Conservation (phyloP, 495 filamentous ascomycete species). For the Chlorociboria aeruginascens region DNA sequence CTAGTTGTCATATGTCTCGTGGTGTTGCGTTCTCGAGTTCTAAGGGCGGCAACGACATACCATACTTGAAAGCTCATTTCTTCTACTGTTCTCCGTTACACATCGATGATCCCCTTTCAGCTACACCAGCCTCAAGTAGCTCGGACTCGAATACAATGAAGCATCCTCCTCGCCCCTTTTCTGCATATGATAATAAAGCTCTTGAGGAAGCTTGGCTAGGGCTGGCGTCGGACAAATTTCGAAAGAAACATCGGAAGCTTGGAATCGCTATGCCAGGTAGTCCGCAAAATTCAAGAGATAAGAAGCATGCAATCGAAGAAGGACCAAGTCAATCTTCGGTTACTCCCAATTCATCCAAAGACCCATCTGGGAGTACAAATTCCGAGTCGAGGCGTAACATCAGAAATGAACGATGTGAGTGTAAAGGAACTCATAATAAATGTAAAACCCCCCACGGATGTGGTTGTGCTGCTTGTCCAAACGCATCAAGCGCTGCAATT, state of each 20-base stretch:
- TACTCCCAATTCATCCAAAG: too few species aligned
- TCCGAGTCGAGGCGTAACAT: too few species aligned
- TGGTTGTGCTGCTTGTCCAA: neutral
- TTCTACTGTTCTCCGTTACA: conserved; percentile 69
- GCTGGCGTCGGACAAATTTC: conserved; percentile 31
- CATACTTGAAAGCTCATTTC: conserved; percentile 54
- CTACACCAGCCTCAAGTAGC: conserved; percentile 42
- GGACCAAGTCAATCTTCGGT: too few species aligned
- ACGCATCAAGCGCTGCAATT: neutral
- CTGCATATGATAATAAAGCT: conserved; percentile 57
- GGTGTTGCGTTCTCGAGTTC: conserved; percentile 7
- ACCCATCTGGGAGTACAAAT: too few species aligned
- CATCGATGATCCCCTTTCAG: conserved; percentile 72
- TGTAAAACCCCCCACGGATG: neutral
- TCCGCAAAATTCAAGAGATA: too few species aligned
- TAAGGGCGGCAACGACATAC: conserved; percentile 32
- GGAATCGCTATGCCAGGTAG: neutral
- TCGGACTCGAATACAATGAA: conserved; percentile 38
- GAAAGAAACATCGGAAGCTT: conserved; percentile 7
- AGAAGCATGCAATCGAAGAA: too few species aligned
- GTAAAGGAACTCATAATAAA: neutral
- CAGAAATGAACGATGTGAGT: neutral
- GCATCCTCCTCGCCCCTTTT: conserved; percentile 62
- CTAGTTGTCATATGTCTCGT: conserved; percentile 32
- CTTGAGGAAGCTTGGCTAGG: conserved; percentile 62